Percentiles rank a stretch among this genome's conserved stretches.
Conservation (phyloP, 1,284 basidiomycete genomes). For the Retiboletus flavoniger region DNA sequence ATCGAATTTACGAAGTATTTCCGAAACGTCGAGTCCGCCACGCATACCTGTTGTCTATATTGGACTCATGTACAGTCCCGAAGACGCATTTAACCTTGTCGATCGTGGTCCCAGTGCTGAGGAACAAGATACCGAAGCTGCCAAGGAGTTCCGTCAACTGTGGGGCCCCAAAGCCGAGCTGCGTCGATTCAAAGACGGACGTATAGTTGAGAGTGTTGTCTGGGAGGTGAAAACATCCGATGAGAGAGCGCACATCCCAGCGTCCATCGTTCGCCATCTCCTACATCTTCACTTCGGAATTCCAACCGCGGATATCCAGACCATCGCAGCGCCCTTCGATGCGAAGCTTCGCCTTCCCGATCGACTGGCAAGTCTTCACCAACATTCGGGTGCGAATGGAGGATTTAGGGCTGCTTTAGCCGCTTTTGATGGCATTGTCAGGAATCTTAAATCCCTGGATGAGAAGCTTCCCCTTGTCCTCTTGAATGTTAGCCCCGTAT, state of each 20-base stretch:
- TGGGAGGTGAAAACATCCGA: slow-evolving; percentile 80
- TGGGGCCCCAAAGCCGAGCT: slow-evolving; percentile 95
- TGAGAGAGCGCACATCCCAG: slow-evolving; percentile 78
- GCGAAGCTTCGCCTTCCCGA: slow-evolving; percentile 68
- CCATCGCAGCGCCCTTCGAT: slow-evolving; percentile 66
- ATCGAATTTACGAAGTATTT: slow-evolving; percentile 45
- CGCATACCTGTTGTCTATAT: slow-evolving; percentile 53
- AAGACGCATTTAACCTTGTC: slow-evolving; percentile 77
- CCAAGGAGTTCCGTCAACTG: slow-evolving; percentile 73
- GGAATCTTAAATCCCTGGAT: slow-evolving; percentile 75
- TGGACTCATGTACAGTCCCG: slow-evolving; percentile 72
- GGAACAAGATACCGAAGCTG: slow-evolving; percentile 50
- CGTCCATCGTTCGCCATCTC: slow-evolving; percentile 73
- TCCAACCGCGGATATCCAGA: slow-evolving; percentile 47
- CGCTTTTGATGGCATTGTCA: slow-evolving; percentile 82
- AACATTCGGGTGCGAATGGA: slow-evolving; percentile 44
- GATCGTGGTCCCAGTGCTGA: slow-evolving; percentile 85
- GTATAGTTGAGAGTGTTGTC: slow-evolving; percentile 90
- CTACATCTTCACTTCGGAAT: slow-evolving; percentile 76
- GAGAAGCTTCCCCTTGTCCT: slow-evolving; percentile 81
- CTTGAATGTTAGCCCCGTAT: slow-evolving; percentile 72
- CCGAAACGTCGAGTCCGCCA: slow-evolving; percentile 49
- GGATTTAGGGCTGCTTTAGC: slow-evolving; percentile 79
- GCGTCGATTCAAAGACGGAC: slow-evolving; percentile 95
- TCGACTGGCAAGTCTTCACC: slow-evolving; percentile 49